These are phyloP conservation scores for Pseudogymnoascus verrucosus DNA, from an alignment of 2,329 filamentous ascomycete genomes.

Conservation along the genomic window DNA sequence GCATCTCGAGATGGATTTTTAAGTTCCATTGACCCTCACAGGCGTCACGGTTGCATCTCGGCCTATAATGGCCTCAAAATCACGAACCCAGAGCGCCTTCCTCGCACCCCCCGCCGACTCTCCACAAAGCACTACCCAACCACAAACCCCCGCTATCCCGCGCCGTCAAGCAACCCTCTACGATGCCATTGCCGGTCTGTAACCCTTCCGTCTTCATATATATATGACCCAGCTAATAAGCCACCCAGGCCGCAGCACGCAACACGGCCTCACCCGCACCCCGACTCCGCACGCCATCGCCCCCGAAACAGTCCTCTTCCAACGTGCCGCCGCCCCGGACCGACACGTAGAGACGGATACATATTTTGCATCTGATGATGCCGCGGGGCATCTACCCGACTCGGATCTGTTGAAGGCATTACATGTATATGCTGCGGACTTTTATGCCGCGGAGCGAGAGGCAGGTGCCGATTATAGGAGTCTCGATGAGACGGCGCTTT, in stretches of 20 bases:
- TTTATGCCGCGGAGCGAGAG: conserved; percentile 40
- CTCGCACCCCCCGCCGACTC: conserved; percentile 8
- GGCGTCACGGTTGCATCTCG: not conserved
- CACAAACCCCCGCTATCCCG: not conserved
- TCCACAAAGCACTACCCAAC: not conserved
- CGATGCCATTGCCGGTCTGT: conserved; percentile 63
- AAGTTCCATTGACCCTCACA: not conserved
- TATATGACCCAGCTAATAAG: not conserved
- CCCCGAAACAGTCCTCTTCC: conserved; percentile 66
- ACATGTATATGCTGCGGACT: conserved; percentile 60
- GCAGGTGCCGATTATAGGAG: conserved; percentile 40
- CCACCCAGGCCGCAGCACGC: conserved; percentile 11
- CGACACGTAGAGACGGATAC: conserved; percentile 65
- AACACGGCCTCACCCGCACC: conserved; percentile 25
- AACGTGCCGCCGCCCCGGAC: conserved; percentile 51
- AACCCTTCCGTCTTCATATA: not conserved
- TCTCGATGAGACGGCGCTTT: conserved; percentile 70
- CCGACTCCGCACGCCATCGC: conserved; percentile 35
- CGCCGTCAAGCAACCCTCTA: conserved; percentile 49
- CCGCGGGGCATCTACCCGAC: conserved; percentile 51
- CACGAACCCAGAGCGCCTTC: conserved; percentile 13
- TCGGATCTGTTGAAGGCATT: conserved; percentile 62
- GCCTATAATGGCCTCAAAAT: not conserved
- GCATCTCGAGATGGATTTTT: not conserved
- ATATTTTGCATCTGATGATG: conserved; percentile 58